Conservation (phyloP, 164 flowering plant genomes). For the Nelumbo lutea region DNA sequence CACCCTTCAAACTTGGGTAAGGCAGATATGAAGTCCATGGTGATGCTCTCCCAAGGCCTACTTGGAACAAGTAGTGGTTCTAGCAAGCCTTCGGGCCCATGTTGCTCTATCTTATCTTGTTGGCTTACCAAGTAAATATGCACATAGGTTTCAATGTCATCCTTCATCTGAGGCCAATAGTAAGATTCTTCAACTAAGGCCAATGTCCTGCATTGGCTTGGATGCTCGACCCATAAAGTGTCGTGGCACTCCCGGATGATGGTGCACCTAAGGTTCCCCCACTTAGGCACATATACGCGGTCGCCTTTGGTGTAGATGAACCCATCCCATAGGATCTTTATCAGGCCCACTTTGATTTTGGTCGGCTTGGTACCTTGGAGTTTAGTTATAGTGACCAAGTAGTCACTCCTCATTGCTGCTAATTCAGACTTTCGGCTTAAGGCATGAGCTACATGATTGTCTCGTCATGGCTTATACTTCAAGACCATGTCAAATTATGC, state of each 20-base stretch:
- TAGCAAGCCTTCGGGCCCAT: background rate
- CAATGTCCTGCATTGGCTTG: background rate
- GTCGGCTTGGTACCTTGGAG: background rate
- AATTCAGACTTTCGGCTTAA: background rate
- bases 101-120: constrained; percentile 5
- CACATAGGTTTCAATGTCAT: background rate
- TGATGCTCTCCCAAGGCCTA: background rate
- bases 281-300: background rate
- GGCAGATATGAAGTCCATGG: constrained; percentile 1
- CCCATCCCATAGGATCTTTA: background rate
- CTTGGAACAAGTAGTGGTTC: background rate
- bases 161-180: constrained; percentile 3
- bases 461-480: background rate
- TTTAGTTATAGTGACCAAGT: no score
- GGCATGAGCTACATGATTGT: background rate
- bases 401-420: background rate
- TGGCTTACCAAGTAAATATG: background rate
- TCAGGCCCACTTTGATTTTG: background rate
- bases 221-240: background rate
- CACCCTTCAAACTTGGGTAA: background rate
- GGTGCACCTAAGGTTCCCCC: background rate
- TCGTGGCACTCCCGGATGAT: background rate
- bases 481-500: background rate
- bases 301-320: background rate
- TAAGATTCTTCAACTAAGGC: background rate